Evolutionary conservation across 108 stramenopile species (phyloP), one percentile per base, ranked within the genome.

Genomic region (Skeletonema potamos): DNA sequence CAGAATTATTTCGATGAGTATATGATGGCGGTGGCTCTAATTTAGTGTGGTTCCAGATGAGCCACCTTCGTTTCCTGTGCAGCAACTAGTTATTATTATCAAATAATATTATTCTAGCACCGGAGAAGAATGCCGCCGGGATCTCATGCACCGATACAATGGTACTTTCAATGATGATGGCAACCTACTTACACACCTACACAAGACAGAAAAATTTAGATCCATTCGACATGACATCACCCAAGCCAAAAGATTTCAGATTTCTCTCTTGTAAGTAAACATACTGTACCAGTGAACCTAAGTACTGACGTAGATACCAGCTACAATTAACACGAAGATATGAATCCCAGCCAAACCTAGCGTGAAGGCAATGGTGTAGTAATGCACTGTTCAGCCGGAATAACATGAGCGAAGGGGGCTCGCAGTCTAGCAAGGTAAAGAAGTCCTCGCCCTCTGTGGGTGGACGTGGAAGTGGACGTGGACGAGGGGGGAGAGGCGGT

Each of bases 401-500:
- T 39, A 39, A 48, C 17, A 48, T 48, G 46, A 48, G 46, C 20
- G 37, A 39, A 39, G 37, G 37, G 12, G 37, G 37, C 34, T 36
- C 34, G 9, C 34, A 36, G 34, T 9, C 34, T 9, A 9, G 34
- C 34, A 36, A 36, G 1, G 1, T 13, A 39, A 39, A 15, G 37
- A 39, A 39, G 0, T 12, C 37, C 6, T 12, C 37, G 37, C n/a
- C n/a, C n/a, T n/a, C n/a, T n/a, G n/a, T n/a, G n/a, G n/a, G n/a
- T n/a, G n/a, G 34, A 6, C 44, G 54, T 18, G 30, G 61, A 22
- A n/a, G 55, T 12, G 58, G 72, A 36, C 58, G 27, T 43, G 59
- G 39, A 18, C 22, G 64, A 44, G 64, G 64, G 10, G 54, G 62
- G 11, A 64, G 64, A 44, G 64, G 72, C 27, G 39, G 54, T 1